A percentile compares a stretch with the other conserved stretches of the same genome.
These are phyloP conservation scores for Aureobasidium sp. DNA, from an alignment of 2,329 filamentous ascomycete species.

Conservation along the genomic window DNA sequence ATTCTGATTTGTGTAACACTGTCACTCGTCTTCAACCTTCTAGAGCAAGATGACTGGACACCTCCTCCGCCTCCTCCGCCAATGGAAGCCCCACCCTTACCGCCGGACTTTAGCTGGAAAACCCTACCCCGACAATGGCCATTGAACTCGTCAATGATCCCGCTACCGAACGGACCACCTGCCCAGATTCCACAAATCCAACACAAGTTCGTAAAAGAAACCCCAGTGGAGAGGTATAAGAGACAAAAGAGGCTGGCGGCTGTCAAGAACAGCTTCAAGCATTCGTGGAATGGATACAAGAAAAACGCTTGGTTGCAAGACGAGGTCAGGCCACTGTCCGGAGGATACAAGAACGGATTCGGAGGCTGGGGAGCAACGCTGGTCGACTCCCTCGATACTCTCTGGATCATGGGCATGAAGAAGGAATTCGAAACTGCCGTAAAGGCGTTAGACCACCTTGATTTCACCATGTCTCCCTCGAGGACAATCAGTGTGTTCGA, in stretches of 20 bases:
- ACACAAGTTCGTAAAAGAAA: slow-evolving; percentile 60
- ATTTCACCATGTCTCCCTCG: slow-evolving; percentile 50
- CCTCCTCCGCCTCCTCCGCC: slow-evolving; percentile 4
- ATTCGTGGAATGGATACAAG: slow-evolving; percentile 78
- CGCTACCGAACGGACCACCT: slow-evolving; percentile 63
- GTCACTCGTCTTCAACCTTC: slow-evolving; percentile 10
- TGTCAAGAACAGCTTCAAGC: slow-evolving; percentile 68
- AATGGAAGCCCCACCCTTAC: not conserved
- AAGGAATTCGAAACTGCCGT: slow-evolving; percentile 61
- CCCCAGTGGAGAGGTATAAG: slow-evolving; percentile 50
- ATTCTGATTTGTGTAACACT: slow-evolving; percentile 16
- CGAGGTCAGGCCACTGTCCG: slow-evolving; percentile 63
- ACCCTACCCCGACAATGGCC: slow-evolving; percentile 51
- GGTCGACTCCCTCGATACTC: slow-evolving; percentile 68
- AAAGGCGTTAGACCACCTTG: slow-evolving; percentile 50
- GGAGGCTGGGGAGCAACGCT: slow-evolving; percentile 87
- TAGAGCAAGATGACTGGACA: not conserved
- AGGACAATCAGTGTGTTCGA: slow-evolving; percentile 60
- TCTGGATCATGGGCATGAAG: slow-evolving; percentile 65
- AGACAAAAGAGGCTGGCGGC: slow-evolving; percentile 57
- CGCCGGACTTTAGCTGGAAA: slow-evolving; percentile 26
- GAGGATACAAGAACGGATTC: slow-evolving; percentile 67
- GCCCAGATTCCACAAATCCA: slow-evolving; percentile 71
- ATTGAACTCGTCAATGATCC: slow-evolving; percentile 59
- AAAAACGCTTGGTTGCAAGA: slow-evolving; percentile 77